These are phyloP conservation scores for Blastobotrys raffinosifermentans DNA, from an alignment of 1,139 yeast species.

Conservation along the genomic window DNA sequence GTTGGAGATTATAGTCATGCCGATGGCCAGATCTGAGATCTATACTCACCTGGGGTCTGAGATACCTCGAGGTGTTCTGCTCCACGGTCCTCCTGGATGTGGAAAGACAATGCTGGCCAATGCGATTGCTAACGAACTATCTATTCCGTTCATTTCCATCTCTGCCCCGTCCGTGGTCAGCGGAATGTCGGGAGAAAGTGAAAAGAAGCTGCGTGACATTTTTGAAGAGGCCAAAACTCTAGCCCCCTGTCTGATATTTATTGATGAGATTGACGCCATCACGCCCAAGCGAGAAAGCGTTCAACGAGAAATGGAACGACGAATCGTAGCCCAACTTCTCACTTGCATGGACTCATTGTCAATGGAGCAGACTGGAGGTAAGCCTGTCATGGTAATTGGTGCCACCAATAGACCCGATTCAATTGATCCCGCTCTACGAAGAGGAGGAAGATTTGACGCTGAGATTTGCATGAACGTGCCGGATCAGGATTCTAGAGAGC, in stretches of 20 bases:
- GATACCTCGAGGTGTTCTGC: slow-evolving; percentile 91
- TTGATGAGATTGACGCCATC: slow-evolving; percentile 96
- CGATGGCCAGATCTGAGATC: slow-evolving; percentile 89
- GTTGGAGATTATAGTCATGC: slow-evolving; percentile 86
- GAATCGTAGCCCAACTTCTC: slow-evolving; percentile 91
- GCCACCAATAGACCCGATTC: slow-evolving; percentile 98
- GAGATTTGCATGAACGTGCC: slow-evolving; percentile 94
- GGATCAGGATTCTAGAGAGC: slow-evolving; percentile 72
- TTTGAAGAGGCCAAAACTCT: slow-evolving; percentile 86
- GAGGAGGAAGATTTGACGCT: slow-evolving; percentile 96
- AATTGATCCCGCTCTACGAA: slow-evolving; percentile 87
- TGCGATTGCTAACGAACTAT: slow-evolving; percentile 90
- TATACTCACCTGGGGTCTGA: slow-evolving; percentile 84
- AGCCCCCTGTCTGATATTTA: slow-evolving; percentile 89
- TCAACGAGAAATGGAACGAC: slow-evolving; percentile 95
- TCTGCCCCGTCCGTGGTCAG: slow-evolving; percentile 97
- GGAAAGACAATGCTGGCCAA: slow-evolving; percentile 96
- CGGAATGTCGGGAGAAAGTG: slow-evolving; percentile 99
- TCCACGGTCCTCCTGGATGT: slow-evolving; percentile 99
- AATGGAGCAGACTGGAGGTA: slow-evolving; percentile 81
- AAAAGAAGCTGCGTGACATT: slow-evolving; percentile 84
- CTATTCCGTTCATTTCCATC: slow-evolving; percentile 84
- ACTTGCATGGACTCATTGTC: slow-evolving; percentile 93
- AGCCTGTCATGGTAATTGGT: slow-evolving; percentile 92
- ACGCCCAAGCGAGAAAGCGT: slow-evolving; percentile 99